A percentile compares a stretch with the other conserved stretches of the same genome.
These are phyloP conservation scores for Colletotrichum kahawae DNA, from an alignment of 2,329 filamentous ascomycete species.

Conservation along the genomic window DNA sequence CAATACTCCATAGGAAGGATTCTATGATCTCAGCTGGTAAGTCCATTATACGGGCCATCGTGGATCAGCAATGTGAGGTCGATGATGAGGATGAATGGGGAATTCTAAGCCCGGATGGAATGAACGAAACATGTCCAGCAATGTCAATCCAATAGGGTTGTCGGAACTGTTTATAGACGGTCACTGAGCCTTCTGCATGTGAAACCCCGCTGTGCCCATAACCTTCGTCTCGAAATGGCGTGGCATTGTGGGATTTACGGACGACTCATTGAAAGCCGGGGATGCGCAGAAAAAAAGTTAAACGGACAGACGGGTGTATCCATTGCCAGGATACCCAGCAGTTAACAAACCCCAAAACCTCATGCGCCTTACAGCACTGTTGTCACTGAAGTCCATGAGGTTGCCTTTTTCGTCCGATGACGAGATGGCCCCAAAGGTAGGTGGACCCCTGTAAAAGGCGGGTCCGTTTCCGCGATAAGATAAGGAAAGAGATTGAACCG, in stretches of 20 bases:
- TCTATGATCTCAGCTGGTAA: background rate
- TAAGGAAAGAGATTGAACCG: background rate
- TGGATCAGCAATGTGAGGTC: background rate
- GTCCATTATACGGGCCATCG: fast-evolving
- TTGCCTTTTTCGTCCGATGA: background rate
- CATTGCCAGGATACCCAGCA: background rate
- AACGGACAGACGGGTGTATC: background rate
- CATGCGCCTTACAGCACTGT: background rate
- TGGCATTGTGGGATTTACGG: background rate
- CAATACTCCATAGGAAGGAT: background rate
- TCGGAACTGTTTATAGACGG: background rate
- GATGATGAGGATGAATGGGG: too few species aligned
- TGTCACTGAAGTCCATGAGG: background rate
- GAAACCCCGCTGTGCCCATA: background rate
- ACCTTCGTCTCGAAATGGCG: background rate
- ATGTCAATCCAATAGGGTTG: fast-evolving
- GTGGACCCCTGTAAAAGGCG: background rate
- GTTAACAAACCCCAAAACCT: background rate
- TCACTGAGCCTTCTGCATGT: background rate
- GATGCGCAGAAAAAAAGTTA: too few species aligned
- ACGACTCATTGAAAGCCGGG: background rate
- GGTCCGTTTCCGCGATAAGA: background rate
- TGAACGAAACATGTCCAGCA: too few species aligned
- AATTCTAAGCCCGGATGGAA: too few species aligned
- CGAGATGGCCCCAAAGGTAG: background rate